Conservation (phyloP, 495 filamentous ascomycete genomes). For the Staphylotrichum tortipilum region DNA sequence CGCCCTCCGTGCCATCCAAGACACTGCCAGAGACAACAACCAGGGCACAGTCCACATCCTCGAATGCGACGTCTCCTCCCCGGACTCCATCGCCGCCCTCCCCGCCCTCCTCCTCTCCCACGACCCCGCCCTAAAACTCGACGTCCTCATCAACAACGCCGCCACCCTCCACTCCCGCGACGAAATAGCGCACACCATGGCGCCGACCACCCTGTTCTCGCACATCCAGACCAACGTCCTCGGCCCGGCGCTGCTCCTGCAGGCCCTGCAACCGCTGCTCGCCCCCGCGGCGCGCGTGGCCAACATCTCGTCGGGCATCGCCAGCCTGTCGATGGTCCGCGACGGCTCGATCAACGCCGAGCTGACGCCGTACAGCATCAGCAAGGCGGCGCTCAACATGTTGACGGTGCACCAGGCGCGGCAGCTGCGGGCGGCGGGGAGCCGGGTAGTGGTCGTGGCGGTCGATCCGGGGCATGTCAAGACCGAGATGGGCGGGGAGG, state of each 20-base stretch:
- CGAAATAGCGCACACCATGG: slow-evolving; percentile 24
- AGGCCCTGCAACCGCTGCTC: slow-evolving; percentile 14
- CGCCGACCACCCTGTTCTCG: slow-evolving; percentile 12
- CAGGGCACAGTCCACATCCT: slow-evolving; percentile 26
- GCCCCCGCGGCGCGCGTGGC: slow-evolving; percentile 12
- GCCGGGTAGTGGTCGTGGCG: slow-evolving; percentile 37
- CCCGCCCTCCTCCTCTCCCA: slow-evolving; percentile 16
- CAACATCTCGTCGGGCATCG: slow-evolving; percentile 27
- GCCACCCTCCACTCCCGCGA: slow-evolving; percentile 20
- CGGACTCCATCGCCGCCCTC: slow-evolving; percentile 22
- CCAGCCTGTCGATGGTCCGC: not conserved
- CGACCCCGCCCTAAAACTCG: slow-evolving; percentile 22
- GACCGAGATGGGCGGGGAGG: slow-evolving; percentile 50
- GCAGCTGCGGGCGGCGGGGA: slow-evolving; percentile 18
- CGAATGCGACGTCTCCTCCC: slow-evolving; percentile 33
- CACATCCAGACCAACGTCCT: slow-evolving; percentile 29
- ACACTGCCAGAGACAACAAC: not conserved
- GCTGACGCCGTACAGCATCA: slow-evolving; percentile 25
- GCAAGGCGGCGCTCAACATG: slow-evolving; percentile 33
- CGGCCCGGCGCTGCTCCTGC: slow-evolving; percentile 23
- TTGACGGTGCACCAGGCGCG: slow-evolving; percentile 30
- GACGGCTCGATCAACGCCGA: slow-evolving; percentile 9
- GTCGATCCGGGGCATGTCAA: slow-evolving; percentile 54
- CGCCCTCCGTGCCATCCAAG: slow-evolving; percentile 15
- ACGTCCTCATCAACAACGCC: slow-evolving; percentile 36